Base-by-base conservation (phyloP, 2,329 filamentous ascomycete species). In the Ophiosphaerella korrae region DNA sequence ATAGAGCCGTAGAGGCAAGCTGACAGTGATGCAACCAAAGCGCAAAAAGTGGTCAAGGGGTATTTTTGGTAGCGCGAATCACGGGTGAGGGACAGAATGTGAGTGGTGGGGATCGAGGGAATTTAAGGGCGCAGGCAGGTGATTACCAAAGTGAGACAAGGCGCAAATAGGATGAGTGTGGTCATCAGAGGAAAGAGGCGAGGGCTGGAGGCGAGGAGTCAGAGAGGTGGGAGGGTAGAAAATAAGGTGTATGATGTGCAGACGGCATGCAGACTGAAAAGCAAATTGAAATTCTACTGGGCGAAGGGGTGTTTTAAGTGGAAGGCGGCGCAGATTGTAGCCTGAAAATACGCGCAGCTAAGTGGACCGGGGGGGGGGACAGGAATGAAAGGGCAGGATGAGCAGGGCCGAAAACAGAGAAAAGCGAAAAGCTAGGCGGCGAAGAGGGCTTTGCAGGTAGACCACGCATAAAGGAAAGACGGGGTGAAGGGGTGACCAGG, bases 81-180 rank as follows among this genome's bases (percentile, higher is more conserved):
- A 29, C 26, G 3, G 26, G 26, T 29, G 26, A 11, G 26, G 21
- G 16, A 39, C 40, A 39, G 38, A 7, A 11, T 24, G n/a, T 13
- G 31, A 24, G 41, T 24, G 48, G 35, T 42, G 50, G 54, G 50
- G 29, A 45, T 6, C 16, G 53, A 42, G 13, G 37, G 35, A 58
- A 56, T 62, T 48, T 59, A 48, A 53, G 46, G 54, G 48, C 47
- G 45, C 53, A 61, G 59, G 53, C 61, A 61, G 59, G 53, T 62
- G 62, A 66, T 58, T 51, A 55, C 49, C 56, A 45, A 57, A 63
- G 51, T 64, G 52, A 63, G 66, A 70, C 64, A 67, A 54, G 55
- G 44, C 38, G 55, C 52, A 52, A 60, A 53, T 47, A 55, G 41
- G 48, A 52, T 54, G 42, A 47, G 47, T 58, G 50, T 47, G 53